A percentile compares a stretch with the other conserved stretches of the same genome.
phyloP scores from a whole-genome alignment of 2,329 filamentous ascomycete genomes.

The Cladosporium sp. region DNA sequence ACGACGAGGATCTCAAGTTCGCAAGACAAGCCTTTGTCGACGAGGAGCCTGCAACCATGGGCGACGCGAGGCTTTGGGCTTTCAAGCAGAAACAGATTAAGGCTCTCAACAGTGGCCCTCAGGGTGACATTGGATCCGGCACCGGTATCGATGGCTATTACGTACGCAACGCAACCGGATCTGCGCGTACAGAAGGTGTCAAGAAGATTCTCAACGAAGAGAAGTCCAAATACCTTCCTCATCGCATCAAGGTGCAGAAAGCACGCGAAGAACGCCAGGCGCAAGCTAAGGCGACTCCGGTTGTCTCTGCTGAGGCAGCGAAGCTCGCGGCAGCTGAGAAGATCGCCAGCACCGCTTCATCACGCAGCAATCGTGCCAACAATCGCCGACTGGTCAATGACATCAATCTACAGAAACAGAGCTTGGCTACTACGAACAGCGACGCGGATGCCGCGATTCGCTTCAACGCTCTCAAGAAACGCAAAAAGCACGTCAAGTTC shows the following conservation, averaged over 20 bases:
- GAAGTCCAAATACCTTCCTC: slow-evolving; percentile 96
- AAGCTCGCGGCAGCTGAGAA: slow-evolving; percentile 72
- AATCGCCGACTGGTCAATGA: slow-evolving; percentile 93
- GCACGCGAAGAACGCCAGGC: slow-evolving; percentile 88
- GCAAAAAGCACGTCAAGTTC: slow-evolving; percentile 98
- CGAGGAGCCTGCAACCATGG: slow-evolving; percentile 51
- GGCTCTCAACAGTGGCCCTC: slow-evolving; percentile 61
- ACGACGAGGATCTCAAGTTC: slow-evolving; percentile 64
- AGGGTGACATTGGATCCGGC: slow-evolving; percentile 54
- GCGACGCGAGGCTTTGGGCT: slow-evolving; percentile 63
- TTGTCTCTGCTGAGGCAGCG: slow-evolving; percentile 64
- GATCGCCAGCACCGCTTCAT: slow-evolving; percentile 81
- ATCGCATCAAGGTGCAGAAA: slow-evolving; percentile 94
- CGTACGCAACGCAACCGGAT: slow-evolving; percentile 80
- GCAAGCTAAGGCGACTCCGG: slow-evolving; percentile 64
- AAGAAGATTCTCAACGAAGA: slow-evolving; percentile 96
- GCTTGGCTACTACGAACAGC: slow-evolving; percentile 60
- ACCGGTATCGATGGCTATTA: slow-evolving; percentile 69
- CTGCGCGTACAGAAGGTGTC: slow-evolving; percentile 86
- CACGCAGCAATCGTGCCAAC: slow-evolving; percentile 89
- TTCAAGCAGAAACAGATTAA: slow-evolving; percentile 74
- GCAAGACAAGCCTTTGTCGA: slow-evolving; percentile 55
- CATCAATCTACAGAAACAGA: slow-evolving; percentile 90
- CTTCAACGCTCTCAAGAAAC: slow-evolving; percentile 99
- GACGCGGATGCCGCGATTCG: slow-evolving; percentile 85